Conservation (phyloP, 2,329 filamentous ascomycete genomes). For the Epichloe glyceriae region DNA sequence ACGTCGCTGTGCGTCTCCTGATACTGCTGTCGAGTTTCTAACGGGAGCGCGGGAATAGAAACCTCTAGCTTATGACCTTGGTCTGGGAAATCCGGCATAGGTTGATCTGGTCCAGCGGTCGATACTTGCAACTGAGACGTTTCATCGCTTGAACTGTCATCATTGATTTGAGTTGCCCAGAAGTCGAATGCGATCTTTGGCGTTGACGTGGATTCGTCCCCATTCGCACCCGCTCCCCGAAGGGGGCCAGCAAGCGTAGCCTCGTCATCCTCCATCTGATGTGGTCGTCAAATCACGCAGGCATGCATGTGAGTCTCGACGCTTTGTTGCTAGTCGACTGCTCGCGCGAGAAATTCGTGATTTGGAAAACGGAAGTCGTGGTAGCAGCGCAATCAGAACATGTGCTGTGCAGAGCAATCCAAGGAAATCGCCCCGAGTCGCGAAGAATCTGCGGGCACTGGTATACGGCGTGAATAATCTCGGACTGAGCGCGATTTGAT, state of each 20-base stretch:
- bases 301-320: background rate
- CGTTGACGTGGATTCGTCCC: background rate
- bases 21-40: constrained; percentile 18
- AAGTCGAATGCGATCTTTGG: constrained; percentile 9
- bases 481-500: background rate
- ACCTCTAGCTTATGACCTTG: constrained; percentile 16
- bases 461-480: background rate
- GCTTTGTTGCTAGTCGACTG: background rate
- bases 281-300: background rate
- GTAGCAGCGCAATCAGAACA: background rate
- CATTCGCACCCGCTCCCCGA: background rate
- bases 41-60: constrained; percentile 15
- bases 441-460: too few relatives aligned
- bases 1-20: constrained; percentile 20
- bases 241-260: background rate
- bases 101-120: background rate
- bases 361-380: too few relatives aligned
- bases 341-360: background rate
- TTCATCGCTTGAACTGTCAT: constrained; percentile 1
- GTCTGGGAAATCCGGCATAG: background rate
- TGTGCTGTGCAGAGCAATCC: too few relatives aligned
- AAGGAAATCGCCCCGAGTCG: too few relatives aligned
- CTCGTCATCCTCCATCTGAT: constrained; percentile 10
- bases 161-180: background rate
- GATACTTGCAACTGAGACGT: background rate